Percentiles rank a stretch among this genome's conserved stretches.
These are phyloP conservation scores for Neofusicoccum kwambonambiense DNA, from an alignment of 2,329 filamentous ascomycete species.

Conservation along the genomic window DNA sequence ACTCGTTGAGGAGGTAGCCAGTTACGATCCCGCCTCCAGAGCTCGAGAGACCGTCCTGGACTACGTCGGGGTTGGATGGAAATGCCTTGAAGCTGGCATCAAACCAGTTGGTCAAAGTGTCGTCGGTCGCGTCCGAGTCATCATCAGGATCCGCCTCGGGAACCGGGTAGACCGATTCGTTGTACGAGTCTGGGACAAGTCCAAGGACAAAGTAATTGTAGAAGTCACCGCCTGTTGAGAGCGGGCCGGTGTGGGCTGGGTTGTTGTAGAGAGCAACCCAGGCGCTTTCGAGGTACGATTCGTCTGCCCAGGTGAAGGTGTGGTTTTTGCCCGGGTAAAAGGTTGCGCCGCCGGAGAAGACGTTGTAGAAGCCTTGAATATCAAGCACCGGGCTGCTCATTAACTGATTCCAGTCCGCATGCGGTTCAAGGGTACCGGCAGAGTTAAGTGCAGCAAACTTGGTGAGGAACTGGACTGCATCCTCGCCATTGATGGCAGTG, in stretches of 20 bases:
- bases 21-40: constrained; percentile 29
- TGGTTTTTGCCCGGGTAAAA: constrained; percentile 23
- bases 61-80: constrained; percentile 25
- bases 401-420: constrained; percentile 44
- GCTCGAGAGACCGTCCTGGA: constrained; percentile 24
- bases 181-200: constrained; percentile 24
- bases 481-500: constrained; percentile 28
- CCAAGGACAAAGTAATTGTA: constrained; percentile 47
- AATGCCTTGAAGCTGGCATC: constrained; percentile 24
- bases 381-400: constrained; percentile 25
- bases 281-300: constrained; percentile 21
- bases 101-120: constrained; percentile 22
- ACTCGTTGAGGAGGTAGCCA: constrained; percentile 44
- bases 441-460: constrained; percentile 30
- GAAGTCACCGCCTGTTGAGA: constrained; percentile 44
- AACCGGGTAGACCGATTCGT: background rate
- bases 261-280: constrained; percentile 27
- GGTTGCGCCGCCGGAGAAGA: constrained; percentile 28
- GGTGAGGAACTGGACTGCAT: constrained; percentile 27
- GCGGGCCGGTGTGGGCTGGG: constrained; percentile 24
- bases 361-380: constrained; percentile 27
- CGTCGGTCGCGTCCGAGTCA: background rate
- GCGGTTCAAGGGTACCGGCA: constrained; percentile 37
- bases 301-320: constrained; percentile 34
- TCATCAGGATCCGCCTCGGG: background rate